These are phyloP conservation scores for Hagleromyces aurorensis DNA, from an alignment of 805 yeast genomes.

Conservation along the genomic window DNA sequence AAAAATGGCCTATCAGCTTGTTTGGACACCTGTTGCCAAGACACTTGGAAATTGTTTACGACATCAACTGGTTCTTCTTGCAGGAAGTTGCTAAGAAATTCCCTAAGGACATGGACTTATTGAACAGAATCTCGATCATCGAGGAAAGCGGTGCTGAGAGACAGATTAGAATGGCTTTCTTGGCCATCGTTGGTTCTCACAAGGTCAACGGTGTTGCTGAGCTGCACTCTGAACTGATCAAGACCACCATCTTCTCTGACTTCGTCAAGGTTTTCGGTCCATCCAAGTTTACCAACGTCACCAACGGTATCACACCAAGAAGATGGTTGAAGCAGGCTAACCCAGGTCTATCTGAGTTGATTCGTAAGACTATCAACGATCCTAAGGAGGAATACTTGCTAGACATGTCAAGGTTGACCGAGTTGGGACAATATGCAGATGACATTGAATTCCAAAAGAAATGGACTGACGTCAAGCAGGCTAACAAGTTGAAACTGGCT, in stretches of 20 bases:
- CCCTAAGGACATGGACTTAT: constrained; percentile 60
- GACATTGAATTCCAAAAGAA: constrained; percentile 57
- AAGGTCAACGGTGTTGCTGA: constrained; percentile 95
- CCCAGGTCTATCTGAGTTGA: constrained; percentile 68
- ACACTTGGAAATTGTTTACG: constrained; percentile 84
- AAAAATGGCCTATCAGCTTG: constrained; percentile 88
- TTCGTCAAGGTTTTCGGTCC: constrained; percentile 76
- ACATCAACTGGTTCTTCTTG: constrained; percentile 72
- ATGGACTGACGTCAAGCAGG: constrained; percentile 66
- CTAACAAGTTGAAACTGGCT: constrained; percentile 64
- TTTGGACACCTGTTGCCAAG: constrained; percentile 77
- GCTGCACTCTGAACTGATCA: constrained; percentile 83
- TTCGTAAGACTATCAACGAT: constrained; percentile 49
- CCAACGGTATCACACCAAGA: constrained; percentile 94
- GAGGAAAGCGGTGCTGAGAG: constrained; percentile 69
- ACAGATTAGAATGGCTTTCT: constrained; percentile 84
- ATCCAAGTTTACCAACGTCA: constrained; percentile 82
- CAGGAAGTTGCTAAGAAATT: constrained; percentile 65
- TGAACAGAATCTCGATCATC: constrained; percentile 69
- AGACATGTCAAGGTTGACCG: constrained; percentile 59
- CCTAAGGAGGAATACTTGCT: constrained; percentile 64
- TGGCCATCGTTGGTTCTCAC: constrained; percentile 89
- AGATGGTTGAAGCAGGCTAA: constrained; percentile 94
- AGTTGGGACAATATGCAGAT: constrained; percentile 55
- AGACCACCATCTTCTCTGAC: constrained; percentile 83